These are phyloP conservation scores for Xylariaceae sp. DNA, from an alignment of 2,329 filamentous ascomycete genomes.

Conservation along the genomic window DNA sequence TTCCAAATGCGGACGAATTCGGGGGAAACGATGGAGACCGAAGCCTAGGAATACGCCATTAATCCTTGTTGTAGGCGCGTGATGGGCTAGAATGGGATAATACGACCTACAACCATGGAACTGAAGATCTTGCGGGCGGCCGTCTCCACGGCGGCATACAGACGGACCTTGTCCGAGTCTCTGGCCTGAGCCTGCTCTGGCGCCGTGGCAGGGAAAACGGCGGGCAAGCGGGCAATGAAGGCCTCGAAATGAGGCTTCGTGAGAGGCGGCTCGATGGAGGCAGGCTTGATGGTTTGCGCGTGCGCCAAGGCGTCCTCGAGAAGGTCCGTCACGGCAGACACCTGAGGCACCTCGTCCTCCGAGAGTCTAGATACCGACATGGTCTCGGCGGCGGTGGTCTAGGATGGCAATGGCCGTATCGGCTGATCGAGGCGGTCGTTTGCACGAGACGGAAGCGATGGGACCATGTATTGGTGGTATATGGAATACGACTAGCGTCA, in stretches of 20 bases:
- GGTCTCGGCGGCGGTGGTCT: background rate
- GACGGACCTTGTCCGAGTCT: constrained; percentile 44
- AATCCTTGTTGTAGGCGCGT: constrained; percentile 24
- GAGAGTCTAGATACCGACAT: constrained; percentile 47
- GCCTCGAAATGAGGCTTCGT: constrained; percentile 60
- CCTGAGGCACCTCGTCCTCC: constrained; percentile 47
- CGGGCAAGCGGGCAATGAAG: constrained; percentile 41
- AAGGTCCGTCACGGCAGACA: constrained; percentile 48
- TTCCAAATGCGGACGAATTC: constrained; percentile 87
- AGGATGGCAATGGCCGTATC: background rate
- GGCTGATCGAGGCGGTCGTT: background rate
- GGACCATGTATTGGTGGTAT: background rate
- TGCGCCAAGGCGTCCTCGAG: constrained; percentile 54
- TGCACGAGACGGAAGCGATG: background rate
- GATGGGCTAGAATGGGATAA: background rate
- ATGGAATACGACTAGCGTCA: background rate
- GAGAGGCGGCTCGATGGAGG: constrained; percentile 67
- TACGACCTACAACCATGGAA: constrained; percentile 61
- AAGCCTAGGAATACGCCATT: constrained; percentile 50
- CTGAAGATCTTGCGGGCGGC: constrained; percentile 79
- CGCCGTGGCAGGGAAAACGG: constrained; percentile 36
- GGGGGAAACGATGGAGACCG: constrained; percentile 68
- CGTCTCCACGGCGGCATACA: constrained; percentile 72
- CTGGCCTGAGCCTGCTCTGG: constrained; percentile 28
- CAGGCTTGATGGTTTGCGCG: constrained; percentile 55